Percentiles rank a stretch among this genome's conserved stretches.
Conservation (phyloP, 257 asterid genomes). For the Plantago ovata region DNA sequence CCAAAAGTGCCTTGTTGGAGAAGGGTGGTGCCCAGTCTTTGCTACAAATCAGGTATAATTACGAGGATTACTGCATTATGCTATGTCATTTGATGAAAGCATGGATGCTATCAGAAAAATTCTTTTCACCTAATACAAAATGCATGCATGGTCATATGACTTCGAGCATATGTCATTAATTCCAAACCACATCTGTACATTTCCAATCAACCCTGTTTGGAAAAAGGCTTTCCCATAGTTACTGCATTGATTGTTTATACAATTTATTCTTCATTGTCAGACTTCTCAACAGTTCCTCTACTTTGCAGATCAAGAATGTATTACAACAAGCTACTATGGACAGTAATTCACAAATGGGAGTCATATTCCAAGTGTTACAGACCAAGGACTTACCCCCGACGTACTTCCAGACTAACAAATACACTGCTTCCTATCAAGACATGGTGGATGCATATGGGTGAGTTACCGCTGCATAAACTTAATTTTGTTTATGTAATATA, state of each 20-base stretch:
- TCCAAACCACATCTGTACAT: no score
- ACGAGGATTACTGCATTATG: slow-evolving; percentile 7
- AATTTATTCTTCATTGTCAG: not conserved
- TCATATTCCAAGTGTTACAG: slow-evolving; percentile 51
- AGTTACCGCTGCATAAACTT: slow-evolving; percentile 15
- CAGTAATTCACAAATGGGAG: slow-evolving; percentile 53
- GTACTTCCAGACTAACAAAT: slow-evolving; percentile 55
- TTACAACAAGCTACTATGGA: slow-evolving; percentile 45
- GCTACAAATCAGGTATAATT: slow-evolving; percentile 47
- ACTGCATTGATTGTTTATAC: not conserved
- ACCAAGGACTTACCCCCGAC: slow-evolving; percentile 60
- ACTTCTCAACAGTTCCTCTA: slow-evolving; percentile 2
- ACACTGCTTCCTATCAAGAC: slow-evolving; percentile 54
- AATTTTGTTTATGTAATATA: not conserved
- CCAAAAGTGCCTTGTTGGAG: slow-evolving; percentile 61
- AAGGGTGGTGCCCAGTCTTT: slow-evolving; percentile 73
- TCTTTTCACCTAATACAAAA: no score
- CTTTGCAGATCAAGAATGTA: slow-evolving; percentile 41
- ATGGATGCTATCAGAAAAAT: no score
- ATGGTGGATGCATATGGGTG: slow-evolving; percentile 73
- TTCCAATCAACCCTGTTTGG: no score
- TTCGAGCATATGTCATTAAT: no score
- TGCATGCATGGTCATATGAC: no score
- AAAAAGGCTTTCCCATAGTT: no score
- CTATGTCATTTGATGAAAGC: not conserved